Evolutionary conservation across 2,329 filamentous ascomycete species (phyloP).

Genomic region (Claviceps sp.): DNA sequence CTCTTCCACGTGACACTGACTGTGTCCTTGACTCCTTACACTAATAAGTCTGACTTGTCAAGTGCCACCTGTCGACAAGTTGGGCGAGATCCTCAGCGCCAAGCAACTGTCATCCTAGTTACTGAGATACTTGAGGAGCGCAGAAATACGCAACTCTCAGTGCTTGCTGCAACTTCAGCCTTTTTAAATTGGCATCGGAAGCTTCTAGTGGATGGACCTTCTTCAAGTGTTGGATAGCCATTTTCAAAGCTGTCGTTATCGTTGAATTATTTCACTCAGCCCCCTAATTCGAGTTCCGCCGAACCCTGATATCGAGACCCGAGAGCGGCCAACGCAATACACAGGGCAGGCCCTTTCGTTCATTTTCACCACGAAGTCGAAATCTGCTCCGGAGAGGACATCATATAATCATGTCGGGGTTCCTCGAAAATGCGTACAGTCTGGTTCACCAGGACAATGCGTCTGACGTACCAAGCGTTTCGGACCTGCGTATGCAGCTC

Average conservation of each 20-base stretch:
- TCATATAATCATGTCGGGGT: slow-evolving; percentile 67
- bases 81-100: not conserved
- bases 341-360: not conserved
- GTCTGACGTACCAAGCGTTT: slow-evolving; percentile 77
- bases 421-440: slow-evolving; percentile 90
- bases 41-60: not conserved
- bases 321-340: not conserved
- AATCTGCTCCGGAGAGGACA: slow-evolving; percentile 3
- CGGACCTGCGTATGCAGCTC: slow-evolving; percentile 83
- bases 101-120: slow-evolving; percentile 4
- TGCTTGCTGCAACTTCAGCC: slow-evolving; percentile 15
- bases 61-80: slow-evolving; percentile 6
- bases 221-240: not conserved
- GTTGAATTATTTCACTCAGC: not conserved
- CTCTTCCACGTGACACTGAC: slow-evolving; percentile 3
- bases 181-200: slow-evolving; percentile 12
- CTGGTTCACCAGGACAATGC: slow-evolving; percentile 96
- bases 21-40: not conserved
- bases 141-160: slow-evolving; percentile 13
- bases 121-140: slow-evolving; percentile 13
- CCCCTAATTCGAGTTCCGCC: not conserved
- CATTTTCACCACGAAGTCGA: not conserved
- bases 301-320: not conserved
- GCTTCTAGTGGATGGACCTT: slow-evolving; percentile 1
- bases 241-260: not conserved